Base-by-base conservation (phyloP, 2,329 filamentous ascomycete genomes). In the Colletotrichum sp. region DNA sequence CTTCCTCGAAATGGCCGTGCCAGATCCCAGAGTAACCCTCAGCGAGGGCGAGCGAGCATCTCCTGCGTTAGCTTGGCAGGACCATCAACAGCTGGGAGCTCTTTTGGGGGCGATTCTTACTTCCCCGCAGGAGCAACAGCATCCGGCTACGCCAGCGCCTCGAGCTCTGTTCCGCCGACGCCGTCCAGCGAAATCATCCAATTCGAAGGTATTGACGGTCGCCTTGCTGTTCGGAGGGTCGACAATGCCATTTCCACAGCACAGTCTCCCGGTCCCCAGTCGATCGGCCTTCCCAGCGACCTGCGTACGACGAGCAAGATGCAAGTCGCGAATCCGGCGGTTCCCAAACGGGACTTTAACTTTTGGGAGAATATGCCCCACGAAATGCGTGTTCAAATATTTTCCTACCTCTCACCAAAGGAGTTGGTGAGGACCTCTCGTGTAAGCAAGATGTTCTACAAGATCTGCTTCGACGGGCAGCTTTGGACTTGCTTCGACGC, bases 381-480 rank as follows among this genome's bases (percentile, higher is more conserved):
- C 64, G 97, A 99, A 86, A 88, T 98, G 71, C 93, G 93, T 79
- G 89, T 98, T 79, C 88, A 94, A 56, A 92, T 98, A 66, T 89
- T 98, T 73, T 89, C 91, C 7, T 95, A 94, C 79, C 88, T 98
- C 25, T 88, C 89, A 32, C 96, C 96, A 1, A 95, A 93, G 81
- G 93, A 98, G 82, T 90, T 98, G 39, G 92, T 98, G 13, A 91
- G 93, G 74, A 91, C 91, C 71, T 98, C 96, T 1, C 87, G 91
- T 22, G 94, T 97, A 25, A 96, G 93, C 82, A 95, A 93, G 83
- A 86, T 89, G 8, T 98, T 97, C 88, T 89, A 98, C 83, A 89
- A 90, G 64, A 92, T 95, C 85, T 98, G 96, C 85, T 98, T 96
- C 80, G 96, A 99, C 83, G 97, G 97, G 3, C 97, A 99, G 85